These are phyloP conservation scores for Ceratobasidium sp. DNA, from an alignment of 1,284 basidiomycete genomes.

Conservation along the genomic window DNA sequence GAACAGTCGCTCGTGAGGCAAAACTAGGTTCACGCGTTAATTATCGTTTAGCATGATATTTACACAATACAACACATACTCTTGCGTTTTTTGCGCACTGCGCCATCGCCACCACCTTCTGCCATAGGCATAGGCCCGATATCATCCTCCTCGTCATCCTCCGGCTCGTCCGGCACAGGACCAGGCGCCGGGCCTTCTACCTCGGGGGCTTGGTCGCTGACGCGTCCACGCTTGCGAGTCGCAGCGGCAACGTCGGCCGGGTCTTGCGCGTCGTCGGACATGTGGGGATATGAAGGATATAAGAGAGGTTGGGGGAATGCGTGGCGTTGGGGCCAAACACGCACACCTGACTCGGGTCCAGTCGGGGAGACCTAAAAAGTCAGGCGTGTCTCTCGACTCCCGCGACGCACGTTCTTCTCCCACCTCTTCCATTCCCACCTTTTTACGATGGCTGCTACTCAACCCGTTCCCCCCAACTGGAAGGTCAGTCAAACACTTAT, in stretches of 20 bases:
- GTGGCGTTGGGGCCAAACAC: constrained; percentile 28
- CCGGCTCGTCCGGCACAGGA: constrained; percentile 9
- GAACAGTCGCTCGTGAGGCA: constrained; percentile 84
- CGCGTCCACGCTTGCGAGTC: constrained; percentile 29
- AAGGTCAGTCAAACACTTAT: constrained; percentile 66
- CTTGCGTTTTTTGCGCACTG: constrained; percentile 52
- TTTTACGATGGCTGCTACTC: constrained; percentile 77
- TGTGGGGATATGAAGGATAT: background rate
- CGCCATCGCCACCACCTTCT: constrained; percentile 44
- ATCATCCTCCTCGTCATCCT: constrained; percentile 53
- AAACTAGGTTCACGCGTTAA: constrained; percentile 56
- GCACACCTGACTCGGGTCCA: constrained; percentile 18
- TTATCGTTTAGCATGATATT: background rate
- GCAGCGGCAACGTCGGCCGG: constrained; percentile 4
- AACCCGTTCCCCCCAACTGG: constrained; percentile 93
- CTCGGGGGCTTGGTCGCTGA: constrained; percentile 3
- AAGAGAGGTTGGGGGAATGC: background rate
- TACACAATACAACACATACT: constrained; percentile 44
- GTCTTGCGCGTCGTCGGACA: constrained; percentile 42
- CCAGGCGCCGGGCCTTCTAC: constrained; percentile 1
- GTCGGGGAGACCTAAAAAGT: constrained; percentile 25
- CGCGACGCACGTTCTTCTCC: background rate
- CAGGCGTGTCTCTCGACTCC: background rate
- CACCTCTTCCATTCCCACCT: constrained; percentile 8
- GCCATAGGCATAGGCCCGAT: constrained; percentile 55